A percentile compares a stretch with the other conserved stretches of the same genome.
These are phyloP conservation scores for Thymus mandschuricus DNA, from an alignment of 257 asterid genomes.

Conservation along the genomic window DNA sequence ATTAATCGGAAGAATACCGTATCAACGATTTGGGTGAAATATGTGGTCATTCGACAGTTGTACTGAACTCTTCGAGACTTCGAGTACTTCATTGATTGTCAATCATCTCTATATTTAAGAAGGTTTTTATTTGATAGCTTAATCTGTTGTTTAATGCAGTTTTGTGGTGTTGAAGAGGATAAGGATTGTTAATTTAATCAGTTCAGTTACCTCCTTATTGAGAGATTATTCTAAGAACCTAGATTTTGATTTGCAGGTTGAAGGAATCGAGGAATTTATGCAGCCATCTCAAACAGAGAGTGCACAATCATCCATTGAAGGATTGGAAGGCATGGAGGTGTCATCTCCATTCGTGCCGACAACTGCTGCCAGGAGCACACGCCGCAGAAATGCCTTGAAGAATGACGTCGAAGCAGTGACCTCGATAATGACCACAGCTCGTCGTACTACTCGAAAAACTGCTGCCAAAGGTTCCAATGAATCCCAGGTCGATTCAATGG, in stretches of 20 bases:
- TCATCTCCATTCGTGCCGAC: conserved; percentile 56
- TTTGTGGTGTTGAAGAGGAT: background rate
- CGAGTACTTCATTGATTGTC: background rate
- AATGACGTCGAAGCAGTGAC: conserved; percentile 41
- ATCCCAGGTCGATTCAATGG: conserved; percentile 29
- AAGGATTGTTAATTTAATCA: background rate
- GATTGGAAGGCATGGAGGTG: conserved; percentile 50
- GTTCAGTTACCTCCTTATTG: too few species aligned
- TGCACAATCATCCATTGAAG: conserved; percentile 54
- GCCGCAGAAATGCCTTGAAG: conserved; percentile 38
- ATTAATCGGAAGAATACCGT: background rate
- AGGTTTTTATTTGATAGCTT: background rate
- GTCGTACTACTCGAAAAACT: conserved; percentile 48
- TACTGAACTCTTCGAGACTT: background rate
- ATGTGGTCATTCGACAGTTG: background rate
- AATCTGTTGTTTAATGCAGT: background rate
- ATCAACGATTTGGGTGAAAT: background rate
- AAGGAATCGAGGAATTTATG: conserved; percentile 74
- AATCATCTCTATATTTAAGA: background rate
- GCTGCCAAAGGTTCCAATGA: conserved; percentile 32
- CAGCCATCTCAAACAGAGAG: conserved; percentile 46
- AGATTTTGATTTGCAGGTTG: conserved; percentile 51
- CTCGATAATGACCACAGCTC: conserved; percentile 42
- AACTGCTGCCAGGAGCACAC: conserved; percentile 57
- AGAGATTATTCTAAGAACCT: background rate